phyloP scores from a whole-genome alignment of 176 grass and related monocot genomes.

The Carex myosuroides region DNA sequence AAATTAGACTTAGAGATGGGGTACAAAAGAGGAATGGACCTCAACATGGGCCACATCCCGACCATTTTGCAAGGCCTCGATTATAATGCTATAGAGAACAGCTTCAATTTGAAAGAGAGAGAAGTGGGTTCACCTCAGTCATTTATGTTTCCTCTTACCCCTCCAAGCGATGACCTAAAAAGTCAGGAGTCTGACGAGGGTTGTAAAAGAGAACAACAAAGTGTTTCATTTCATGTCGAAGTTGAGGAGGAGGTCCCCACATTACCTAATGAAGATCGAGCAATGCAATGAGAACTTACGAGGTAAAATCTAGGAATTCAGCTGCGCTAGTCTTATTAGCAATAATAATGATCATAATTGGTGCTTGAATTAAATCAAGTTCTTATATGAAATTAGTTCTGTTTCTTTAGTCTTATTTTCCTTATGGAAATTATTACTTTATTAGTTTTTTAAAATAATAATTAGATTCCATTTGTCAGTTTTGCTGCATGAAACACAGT shows the following conservation, averaged over 20 bases:
- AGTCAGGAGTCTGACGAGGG: not conserved
- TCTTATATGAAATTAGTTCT: not conserved
- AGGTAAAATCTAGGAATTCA: not conserved
- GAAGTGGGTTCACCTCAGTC: conserved; percentile 30
- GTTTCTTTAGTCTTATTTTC: not conserved
- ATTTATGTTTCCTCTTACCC: conserved; percentile 23
- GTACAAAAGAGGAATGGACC: conserved; percentile 15
- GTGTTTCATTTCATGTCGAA: conserved; percentile 1
- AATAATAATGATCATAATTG: not conserved
- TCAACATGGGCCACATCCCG: conserved; percentile 19
- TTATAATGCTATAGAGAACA: conserved; percentile 40
- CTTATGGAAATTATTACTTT: not conserved
- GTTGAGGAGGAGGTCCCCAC: not conserved
- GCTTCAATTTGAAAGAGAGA: conserved; percentile 43
- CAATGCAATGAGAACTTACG: not conserved
- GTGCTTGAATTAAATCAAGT: not conserved
- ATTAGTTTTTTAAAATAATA: not conserved
- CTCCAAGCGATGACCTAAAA: not conserved
- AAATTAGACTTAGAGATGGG: conserved; percentile 59
- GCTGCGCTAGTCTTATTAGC: not conserved
- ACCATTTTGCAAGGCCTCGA: conserved; percentile 51
- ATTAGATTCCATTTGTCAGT: not conserved
- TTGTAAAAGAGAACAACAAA: conserved; percentile 5
- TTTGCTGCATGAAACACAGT: not conserved
- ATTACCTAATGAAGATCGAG: conserved; percentile 6